phyloP scores from a whole-genome alignment of 805 yeast species.

The Metschnikowia lochheadii region DNA sequence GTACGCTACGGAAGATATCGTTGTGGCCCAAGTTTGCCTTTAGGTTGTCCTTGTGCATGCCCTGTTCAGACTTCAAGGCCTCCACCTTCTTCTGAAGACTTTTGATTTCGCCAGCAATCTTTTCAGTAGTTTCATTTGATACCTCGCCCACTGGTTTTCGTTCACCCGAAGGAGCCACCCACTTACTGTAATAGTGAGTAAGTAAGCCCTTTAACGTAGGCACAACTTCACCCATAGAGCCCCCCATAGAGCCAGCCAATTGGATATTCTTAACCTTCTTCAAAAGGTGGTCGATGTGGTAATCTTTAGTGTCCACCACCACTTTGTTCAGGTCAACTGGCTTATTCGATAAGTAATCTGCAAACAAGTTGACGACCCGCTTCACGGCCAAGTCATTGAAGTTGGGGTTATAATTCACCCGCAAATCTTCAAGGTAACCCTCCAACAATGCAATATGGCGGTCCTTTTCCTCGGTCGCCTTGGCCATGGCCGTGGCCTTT shows the following conservation, averaged over 20 bases:
- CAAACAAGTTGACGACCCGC: conserved; percentile 55
- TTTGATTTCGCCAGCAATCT: conserved; percentile 11
- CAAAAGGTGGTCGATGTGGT: neutral
- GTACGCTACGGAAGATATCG: conserved; percentile 59
- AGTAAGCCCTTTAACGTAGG: conserved; percentile 20
- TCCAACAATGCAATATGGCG: conserved; percentile 31
- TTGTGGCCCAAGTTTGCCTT: conserved; percentile 49
- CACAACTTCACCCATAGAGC: neutral
- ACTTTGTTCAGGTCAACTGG: conserved; percentile 5
- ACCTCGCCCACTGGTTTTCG: neutral
- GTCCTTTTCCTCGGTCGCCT: neutral
- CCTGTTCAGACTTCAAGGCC: conserved; percentile 13
- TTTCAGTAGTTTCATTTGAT: neutral
- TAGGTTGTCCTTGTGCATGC: conserved; percentile 21
- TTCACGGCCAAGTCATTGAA: conserved; percentile 87
- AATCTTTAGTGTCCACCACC: neutral
- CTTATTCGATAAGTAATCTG: conserved; percentile 44
- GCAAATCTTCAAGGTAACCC: conserved; percentile 45
- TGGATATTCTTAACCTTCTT: neutral
- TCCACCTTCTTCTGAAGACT: conserved; percentile 16
- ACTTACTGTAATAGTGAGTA: conserved; percentile 20
- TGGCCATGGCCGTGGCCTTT: neutral
- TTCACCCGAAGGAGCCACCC: neutral
- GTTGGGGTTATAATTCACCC: conserved; percentile 67
- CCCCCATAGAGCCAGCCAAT: neutral